These are phyloP conservation scores for Aspergillus cejpii DNA, from an alignment of 2,329 filamentous ascomycete species.

Conservation along the genomic window DNA sequence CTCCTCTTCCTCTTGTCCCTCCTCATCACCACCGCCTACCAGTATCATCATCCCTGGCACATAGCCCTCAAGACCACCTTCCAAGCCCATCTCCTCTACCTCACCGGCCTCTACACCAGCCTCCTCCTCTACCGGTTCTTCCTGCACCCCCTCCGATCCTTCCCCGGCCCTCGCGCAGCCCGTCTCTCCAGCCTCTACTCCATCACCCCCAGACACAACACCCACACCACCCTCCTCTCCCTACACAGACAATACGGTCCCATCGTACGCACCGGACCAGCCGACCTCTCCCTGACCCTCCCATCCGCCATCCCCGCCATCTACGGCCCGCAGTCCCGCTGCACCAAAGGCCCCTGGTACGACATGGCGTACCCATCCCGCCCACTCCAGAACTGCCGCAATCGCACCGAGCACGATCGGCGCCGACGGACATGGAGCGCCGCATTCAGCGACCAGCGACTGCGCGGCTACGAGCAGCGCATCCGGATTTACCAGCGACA, in stretches of 20 bases:
- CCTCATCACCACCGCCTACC: background rate
- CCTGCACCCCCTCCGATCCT: constrained; percentile 11
- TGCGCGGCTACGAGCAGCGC: constrained; percentile 39
- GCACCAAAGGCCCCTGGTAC: constrained; percentile 41
- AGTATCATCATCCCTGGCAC: background rate
- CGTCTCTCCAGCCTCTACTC: constrained; percentile 28
- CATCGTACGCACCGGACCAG: constrained; percentile 33
- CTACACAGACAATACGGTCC: constrained; percentile 34
- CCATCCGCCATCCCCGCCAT: constrained; percentile 34
- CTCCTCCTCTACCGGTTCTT: constrained; percentile 9
- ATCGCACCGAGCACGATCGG: constrained; percentile 33
- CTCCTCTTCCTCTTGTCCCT: background rate
- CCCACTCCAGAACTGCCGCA: constrained; percentile 37
- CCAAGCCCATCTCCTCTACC: background rate
- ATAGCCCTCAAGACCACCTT: background rate
- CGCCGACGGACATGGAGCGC: constrained; percentile 38
- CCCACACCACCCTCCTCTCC: constrained; percentile 13
- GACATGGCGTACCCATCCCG: constrained; percentile 26
- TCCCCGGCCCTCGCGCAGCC: constrained; percentile 25
- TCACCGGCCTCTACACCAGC: constrained; percentile 4
- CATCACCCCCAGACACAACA: background rate
- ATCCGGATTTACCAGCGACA: constrained; percentile 33
- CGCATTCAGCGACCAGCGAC: constrained; percentile 38
- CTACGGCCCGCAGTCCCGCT: constrained; percentile 35
- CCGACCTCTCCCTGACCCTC: constrained; percentile 32